Evolutionary conservation across 2,329 filamentous ascomycete species (phyloP).

Genomic region (Cercospora zeina): DNA sequence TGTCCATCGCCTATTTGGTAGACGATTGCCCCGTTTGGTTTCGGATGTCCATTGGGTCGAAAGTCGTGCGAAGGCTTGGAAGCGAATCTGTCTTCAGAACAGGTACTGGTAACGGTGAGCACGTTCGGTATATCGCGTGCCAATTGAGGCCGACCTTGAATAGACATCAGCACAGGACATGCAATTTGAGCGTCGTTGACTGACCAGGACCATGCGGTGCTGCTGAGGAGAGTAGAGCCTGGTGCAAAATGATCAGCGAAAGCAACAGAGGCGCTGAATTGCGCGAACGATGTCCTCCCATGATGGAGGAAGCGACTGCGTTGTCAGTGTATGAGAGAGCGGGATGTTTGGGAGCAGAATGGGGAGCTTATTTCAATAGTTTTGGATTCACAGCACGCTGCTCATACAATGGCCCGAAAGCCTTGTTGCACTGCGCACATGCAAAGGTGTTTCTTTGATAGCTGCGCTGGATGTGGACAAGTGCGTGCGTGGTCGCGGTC

Average conservation of each 20-base stretch:
- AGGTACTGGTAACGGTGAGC: conserved; percentile 15
- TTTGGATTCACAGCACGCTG: conserved; percentile 26
- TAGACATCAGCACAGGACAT: neutral
- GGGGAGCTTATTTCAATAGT: conserved; percentile 31
- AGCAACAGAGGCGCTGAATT: conserved; percentile 22
- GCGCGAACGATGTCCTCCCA: conserved; percentile 4
- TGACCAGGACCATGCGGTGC: conserved; percentile 29
- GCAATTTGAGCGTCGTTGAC: neutral
- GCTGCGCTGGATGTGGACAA: conserved; percentile 26
- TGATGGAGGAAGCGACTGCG: conserved; percentile 17
- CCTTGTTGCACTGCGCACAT: conserved; percentile 25
- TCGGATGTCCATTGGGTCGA: neutral
- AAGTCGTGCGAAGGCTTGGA: neutral
- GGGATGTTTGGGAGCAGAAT: conserved; percentile 24
- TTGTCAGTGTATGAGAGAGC: conserved; percentile 31
- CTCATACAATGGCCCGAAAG: conserved; percentile 27
- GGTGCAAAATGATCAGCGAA: conserved; percentile 34
- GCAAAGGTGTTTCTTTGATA: conserved; percentile 29
- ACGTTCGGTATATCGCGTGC: neutral
- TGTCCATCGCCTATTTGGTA: conserved; percentile 26
- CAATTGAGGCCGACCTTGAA: neutral
- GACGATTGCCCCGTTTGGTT: conserved; percentile 11
- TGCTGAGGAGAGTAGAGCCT: conserved; percentile 32
- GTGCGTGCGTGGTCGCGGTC: conserved; percentile 21
- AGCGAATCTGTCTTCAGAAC: conserved; percentile 1